Percentiles rank a stretch among this genome's conserved stretches.
phyloP scores from a whole-genome alignment of 2,329 filamentous ascomycete species.

The Fusarium nygamai region DNA sequence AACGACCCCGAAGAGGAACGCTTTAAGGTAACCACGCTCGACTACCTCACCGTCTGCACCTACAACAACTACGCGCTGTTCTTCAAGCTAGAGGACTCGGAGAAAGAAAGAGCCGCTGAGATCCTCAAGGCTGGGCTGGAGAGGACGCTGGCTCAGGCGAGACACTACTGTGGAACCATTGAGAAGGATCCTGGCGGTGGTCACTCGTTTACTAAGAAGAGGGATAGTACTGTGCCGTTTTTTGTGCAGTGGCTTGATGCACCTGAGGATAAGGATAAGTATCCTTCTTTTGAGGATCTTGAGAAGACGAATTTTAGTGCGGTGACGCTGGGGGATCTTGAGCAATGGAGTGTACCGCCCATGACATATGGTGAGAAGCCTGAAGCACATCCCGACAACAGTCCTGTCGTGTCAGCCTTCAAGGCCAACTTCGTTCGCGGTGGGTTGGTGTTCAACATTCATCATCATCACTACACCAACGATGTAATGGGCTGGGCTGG shows the following conservation, averaged over 20 bases:
- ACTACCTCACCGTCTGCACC: constrained; percentile 46
- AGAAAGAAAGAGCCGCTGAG: constrained; percentile 40
- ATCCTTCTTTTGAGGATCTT: constrained; percentile 52
- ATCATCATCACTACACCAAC: constrained; percentile 55
- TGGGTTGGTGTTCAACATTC: constrained; percentile 54
- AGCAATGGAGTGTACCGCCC: constrained; percentile 47
- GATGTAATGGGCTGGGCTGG: constrained; percentile 55
- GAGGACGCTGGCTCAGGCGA: constrained; percentile 48
- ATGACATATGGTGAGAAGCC: constrained; percentile 54
- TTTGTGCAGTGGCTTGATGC: constrained; percentile 51
- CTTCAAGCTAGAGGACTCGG: constrained; percentile 48
- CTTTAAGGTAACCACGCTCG: constrained; percentile 50
- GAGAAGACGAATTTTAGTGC: constrained; percentile 49
- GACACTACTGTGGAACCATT: constrained; percentile 53
- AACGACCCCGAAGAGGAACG: constrained; percentile 31
- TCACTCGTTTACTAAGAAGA: constrained; percentile 50
- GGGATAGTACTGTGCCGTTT: constrained; percentile 48
- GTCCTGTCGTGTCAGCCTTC: constrained; percentile 50
- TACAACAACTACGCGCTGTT: constrained; percentile 55
- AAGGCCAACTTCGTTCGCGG: constrained; percentile 55
- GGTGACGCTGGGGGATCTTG: constrained; percentile 46
- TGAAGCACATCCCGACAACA: constrained; percentile 48
- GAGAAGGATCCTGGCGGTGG: constrained; percentile 50
- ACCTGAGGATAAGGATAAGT: constrained; percentile 36
- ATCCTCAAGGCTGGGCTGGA: constrained; percentile 50